phyloP scores from a whole-genome alignment of 495 filamentous ascomycete genomes.

The Evernia prunastri region DNA sequence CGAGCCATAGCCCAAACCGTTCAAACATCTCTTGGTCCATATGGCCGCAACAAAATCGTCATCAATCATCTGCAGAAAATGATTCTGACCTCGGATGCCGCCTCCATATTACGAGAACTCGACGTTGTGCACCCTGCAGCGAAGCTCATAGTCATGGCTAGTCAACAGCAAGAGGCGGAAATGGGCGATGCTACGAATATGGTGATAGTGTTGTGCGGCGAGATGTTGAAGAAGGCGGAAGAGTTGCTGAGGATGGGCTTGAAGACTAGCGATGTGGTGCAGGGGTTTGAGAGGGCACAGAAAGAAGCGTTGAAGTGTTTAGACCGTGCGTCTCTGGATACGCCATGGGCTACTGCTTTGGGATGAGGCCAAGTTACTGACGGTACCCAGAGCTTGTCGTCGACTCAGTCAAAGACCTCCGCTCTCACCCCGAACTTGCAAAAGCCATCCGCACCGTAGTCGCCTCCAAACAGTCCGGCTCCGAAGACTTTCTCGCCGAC shows the following conservation, averaged over 20 bases:
- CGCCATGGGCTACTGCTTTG: no score
- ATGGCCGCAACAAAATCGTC: slow-evolving; percentile 99
- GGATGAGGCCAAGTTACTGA: background rate
- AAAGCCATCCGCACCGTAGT: slow-evolving; percentile 95
- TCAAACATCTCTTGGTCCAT: slow-evolving; percentile 92
- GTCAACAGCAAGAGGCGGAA: slow-evolving; percentile 97
- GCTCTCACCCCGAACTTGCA: slow-evolving; percentile 70
- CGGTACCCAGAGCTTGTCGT: slow-evolving; percentile 64
- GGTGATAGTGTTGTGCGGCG: slow-evolving; percentile 92
- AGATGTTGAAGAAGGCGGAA: slow-evolving; percentile 95
- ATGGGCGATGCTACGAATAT: slow-evolving; percentile 99
- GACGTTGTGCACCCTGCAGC: slow-evolving; percentile 98
- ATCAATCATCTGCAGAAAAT: slow-evolving; percentile 99
- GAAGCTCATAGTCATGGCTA: slow-evolving; percentile 98
- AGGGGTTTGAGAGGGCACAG: slow-evolving; percentile 91
- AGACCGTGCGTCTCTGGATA: slow-evolving; percentile 50
- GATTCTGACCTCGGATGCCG: slow-evolving; percentile 96
- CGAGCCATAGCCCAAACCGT: slow-evolving; percentile 92
- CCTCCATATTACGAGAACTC: slow-evolving; percentile 92
- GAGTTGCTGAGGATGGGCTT: slow-evolving; percentile 90
- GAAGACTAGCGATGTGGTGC: slow-evolving; percentile 93
- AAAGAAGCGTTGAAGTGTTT: slow-evolving; percentile 76
- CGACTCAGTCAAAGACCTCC: slow-evolving; percentile 81
- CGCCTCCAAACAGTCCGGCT: slow-evolving; percentile 92
- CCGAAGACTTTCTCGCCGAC: slow-evolving; percentile 75